Percentiles rank a stretch among this genome's conserved stretches.
Conservation (phyloP, 2,329 filamentous ascomycete species). For the Neopestalotiopsis rosae region DNA sequence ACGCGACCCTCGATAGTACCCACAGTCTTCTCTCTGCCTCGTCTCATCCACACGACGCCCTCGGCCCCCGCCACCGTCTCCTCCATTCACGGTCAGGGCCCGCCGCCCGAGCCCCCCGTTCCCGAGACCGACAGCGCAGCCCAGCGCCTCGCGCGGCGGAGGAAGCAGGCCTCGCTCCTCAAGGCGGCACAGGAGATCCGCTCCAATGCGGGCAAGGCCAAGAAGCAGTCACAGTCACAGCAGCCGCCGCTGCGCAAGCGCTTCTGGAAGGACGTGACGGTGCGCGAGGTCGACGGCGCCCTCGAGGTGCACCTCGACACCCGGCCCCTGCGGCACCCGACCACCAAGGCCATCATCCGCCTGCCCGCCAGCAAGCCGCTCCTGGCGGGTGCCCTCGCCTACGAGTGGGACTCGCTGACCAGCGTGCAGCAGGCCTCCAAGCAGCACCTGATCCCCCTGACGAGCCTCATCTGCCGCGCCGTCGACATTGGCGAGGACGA, state of each 20-base stretch:
- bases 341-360: constrained; percentile 72
- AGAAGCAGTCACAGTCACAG: constrained; percentile 22
- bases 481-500: constrained; percentile 70
- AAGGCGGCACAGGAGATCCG: constrained; percentile 56
- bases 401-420: constrained; percentile 90
- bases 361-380: constrained; percentile 78
- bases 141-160: constrained; percentile 53
- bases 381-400: constrained; percentile 82
- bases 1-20: constrained; percentile 29
- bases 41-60: constrained; percentile 39
- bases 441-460: constrained; percentile 88
- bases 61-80: constrained; percentile 52
- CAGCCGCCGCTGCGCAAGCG: constrained; percentile 60
- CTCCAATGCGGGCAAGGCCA: constrained; percentile 33
- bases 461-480: constrained; percentile 82
- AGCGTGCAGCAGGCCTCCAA: constrained; percentile 84
- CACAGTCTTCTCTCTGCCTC: constrained; percentile 28
- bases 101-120: constrained; percentile 61
- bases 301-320: constrained; percentile 75
- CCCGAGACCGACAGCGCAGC: constrained; percentile 44
- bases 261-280: constrained; percentile 87
- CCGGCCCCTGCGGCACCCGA: constrained; percentile 78
- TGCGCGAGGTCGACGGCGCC: constrained; percentile 68
- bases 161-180: constrained; percentile 60
- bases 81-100: constrained; percentile 61